Evolutionary conservation across 2,329 filamentous ascomycete species (phyloP).

Genomic region (Verticillium tricorpus): DNA sequence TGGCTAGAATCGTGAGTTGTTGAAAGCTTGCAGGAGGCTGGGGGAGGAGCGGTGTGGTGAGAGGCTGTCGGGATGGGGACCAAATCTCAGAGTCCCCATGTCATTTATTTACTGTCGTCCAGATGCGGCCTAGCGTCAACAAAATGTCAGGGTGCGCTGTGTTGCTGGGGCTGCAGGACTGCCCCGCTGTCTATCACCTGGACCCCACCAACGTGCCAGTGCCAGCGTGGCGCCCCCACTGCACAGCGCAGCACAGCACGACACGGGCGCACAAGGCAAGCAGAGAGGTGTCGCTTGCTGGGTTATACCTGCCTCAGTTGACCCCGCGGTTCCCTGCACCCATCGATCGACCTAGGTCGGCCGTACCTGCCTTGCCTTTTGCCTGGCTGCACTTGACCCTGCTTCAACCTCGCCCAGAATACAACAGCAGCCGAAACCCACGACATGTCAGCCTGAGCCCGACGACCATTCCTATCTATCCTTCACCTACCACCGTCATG

Average conservation of each 20-base stretch:
- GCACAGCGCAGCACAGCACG: not conserved
- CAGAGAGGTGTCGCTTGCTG: no score
- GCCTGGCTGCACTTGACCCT: not conserved
- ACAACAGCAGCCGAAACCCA: not conserved
- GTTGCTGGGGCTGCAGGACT: slow-evolving; percentile 10
- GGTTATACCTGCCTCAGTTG: not conserved
- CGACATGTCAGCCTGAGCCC: not conserved
- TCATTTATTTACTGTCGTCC: slow-evolving; percentile 15
- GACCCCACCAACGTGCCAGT: not conserved
- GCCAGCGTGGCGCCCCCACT: not conserved
- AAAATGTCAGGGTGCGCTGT: not conserved
- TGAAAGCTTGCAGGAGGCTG: slow-evolving; percentile 8
- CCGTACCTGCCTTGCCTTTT: not conserved
- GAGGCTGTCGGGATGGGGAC: slow-evolving; percentile 9
- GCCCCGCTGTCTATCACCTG: not conserved
- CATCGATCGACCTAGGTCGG: no score
- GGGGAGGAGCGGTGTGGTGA: slow-evolving; percentile 4
- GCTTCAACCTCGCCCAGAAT: no score
- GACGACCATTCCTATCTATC: slow-evolving; percentile 8
- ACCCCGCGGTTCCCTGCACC: not conserved
- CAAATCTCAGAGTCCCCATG: slow-evolving; percentile 10
- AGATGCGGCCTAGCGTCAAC: slow-evolving; percentile 9
- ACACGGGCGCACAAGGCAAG: not conserved
- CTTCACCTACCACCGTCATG: slow-evolving; percentile 39
- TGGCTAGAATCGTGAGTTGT: not conserved